Evolutionary conservation across 2,329 filamentous ascomycete genomes (phyloP).

Genomic region (Nemania abortiva): DNA sequence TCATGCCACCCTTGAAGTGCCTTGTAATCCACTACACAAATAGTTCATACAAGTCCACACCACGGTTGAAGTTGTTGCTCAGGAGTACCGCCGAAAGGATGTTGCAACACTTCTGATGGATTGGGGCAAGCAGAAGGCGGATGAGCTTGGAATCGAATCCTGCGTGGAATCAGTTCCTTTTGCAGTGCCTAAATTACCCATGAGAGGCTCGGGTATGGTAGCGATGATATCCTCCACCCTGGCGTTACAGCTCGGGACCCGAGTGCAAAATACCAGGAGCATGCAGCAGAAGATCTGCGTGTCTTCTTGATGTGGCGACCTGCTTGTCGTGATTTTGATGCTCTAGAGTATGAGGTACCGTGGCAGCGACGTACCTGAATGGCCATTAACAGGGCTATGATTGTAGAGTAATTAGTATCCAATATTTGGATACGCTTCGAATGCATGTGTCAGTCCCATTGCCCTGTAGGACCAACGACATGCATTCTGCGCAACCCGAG

Average conservation of each 20-base stretch:
- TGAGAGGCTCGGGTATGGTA: conserved; percentile 32
- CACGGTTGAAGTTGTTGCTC: conserved; percentile 10
- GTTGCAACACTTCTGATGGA: conserved; percentile 23
- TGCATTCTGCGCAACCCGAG: too few relatives aligned
- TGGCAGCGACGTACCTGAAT: background rate
- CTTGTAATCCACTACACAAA: too few relatives aligned
- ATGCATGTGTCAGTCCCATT: too few relatives aligned
- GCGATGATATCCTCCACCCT: conserved; percentile 23
- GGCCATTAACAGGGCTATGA: too few relatives aligned
- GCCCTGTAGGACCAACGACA: too few relatives aligned
- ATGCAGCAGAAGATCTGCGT: conserved; percentile 22
- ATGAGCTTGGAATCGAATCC: conserved; percentile 31
- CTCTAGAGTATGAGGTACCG: background rate
- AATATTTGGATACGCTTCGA: too few relatives aligned
- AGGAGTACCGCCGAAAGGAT: conserved; percentile 25
- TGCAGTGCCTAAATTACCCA: conserved; percentile 32
- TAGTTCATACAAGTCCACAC: too few relatives aligned
- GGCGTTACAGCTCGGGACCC: conserved; percentile 19
- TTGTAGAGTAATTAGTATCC: too few relatives aligned
- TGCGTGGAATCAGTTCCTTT: conserved; percentile 35
- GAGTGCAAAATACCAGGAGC: conserved; percentile 31
- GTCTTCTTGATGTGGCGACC: conserved; percentile 33
- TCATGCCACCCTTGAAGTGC: too few relatives aligned
- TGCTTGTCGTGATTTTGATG: background rate
- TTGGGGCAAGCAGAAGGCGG: conserved; percentile 31